Conservation (phyloP, 306 rosid genomes). For the Ziziphus jujuba region DNA sequence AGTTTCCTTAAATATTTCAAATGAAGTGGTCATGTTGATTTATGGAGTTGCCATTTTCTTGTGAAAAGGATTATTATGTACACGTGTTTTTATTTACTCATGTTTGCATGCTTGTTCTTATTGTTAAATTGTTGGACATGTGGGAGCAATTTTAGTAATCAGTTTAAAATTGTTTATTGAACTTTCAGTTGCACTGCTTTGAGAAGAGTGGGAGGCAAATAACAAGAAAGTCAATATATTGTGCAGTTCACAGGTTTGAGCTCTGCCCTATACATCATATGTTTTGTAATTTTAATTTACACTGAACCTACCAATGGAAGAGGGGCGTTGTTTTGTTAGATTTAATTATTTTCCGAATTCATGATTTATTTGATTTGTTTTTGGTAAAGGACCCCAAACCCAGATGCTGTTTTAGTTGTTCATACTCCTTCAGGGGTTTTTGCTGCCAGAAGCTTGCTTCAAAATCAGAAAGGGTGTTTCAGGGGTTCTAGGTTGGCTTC, state of each 20-base stretch:
- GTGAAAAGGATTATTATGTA: not conserved
- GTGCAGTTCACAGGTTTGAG: constrained; percentile 85
- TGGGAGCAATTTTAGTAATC: constrained; percentile 29
- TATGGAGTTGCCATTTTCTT: not conserved
- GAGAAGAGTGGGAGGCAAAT: constrained; percentile 76
- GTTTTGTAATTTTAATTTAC: constrained; percentile 1
- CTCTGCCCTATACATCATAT: constrained; percentile 12
- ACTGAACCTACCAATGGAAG: not conserved
- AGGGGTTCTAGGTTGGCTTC: constrained; percentile 83
- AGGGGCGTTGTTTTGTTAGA: not conserved
- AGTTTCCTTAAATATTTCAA: not conserved
- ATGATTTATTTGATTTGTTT: constrained; percentile 13
- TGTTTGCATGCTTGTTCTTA: constrained; percentile 14
- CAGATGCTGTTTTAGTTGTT: constrained; percentile 73
- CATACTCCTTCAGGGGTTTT: constrained; percentile 69
- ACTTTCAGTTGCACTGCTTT: constrained; percentile 68
- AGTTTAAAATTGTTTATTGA: constrained; percentile 28
- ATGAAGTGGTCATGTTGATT: not conserved
- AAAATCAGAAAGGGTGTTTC: constrained; percentile 68
- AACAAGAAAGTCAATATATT: constrained; percentile 69
- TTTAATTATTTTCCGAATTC: constrained; percentile 15
- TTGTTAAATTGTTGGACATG: not conserved
- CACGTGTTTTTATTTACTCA: not conserved
- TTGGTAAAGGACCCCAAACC: constrained; percentile 63
- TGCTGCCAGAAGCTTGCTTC: constrained; percentile 65